Conservation (phyloP, 306 rosid species). For the Citrullus mucosospermus region DNA sequence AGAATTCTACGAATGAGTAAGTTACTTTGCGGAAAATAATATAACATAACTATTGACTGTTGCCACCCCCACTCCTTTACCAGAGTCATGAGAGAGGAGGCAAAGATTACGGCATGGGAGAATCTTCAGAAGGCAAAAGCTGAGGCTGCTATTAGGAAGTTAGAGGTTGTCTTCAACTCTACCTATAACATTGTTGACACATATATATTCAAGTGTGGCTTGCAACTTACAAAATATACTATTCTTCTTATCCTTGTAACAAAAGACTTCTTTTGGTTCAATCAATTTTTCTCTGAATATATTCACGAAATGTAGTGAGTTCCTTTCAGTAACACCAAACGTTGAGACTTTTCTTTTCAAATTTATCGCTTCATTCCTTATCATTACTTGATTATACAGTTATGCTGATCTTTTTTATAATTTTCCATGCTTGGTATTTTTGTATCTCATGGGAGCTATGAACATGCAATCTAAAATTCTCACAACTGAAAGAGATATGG, state of each 20-base stretch:
- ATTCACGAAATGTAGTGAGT: neutral
- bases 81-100: conserved; percentile 92
- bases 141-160: conserved; percentile 87
- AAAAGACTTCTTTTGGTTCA: neutral
- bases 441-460: neutral
- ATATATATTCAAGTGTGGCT: neutral
- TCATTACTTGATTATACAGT: neutral
- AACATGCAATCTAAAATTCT: neutral
- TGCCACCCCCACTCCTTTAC: neutral
- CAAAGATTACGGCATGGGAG: conserved; percentile 93
- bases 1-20: neutral
- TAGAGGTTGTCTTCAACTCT: conserved; percentile 49
- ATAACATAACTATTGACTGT: neutral
- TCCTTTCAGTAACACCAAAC: neutral
- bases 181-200: neutral
- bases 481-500: neutral
- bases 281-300: neutral
- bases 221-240: neutral
- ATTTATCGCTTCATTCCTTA: neutral
- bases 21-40: neutral
- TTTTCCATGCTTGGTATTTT: neutral
- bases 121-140: conserved; percentile 96
- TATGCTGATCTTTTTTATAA: neutral
- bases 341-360: neutral
- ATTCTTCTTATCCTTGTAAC: neutral